A percentile compares a stretch with the other conserved stretches of the same genome.
phyloP scores from a whole-genome alignment of 345 rosid species.

The Ceriops zippeliana region DNA sequence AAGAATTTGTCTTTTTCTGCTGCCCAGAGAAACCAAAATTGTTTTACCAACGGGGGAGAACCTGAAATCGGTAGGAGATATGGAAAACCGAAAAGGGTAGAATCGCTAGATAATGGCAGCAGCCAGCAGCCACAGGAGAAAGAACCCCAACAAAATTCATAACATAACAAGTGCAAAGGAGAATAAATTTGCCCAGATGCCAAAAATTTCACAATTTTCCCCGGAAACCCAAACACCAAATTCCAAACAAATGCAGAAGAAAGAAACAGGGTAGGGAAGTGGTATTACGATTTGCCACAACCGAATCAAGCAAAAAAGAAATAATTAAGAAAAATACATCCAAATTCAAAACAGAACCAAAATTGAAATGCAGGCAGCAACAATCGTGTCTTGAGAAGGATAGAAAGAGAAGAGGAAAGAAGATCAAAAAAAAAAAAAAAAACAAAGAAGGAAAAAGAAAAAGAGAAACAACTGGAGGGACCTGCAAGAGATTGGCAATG shows the following conservation, averaged over 20 bases:
- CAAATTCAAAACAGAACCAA: neutral
- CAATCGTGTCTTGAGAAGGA: neutral
- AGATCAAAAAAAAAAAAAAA: neutral
- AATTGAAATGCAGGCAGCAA: neutral
- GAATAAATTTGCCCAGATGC: neutral
- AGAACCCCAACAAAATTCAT: neutral
- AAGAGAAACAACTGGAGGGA: neutral
- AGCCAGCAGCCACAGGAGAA: neutral
- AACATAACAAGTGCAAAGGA: neutral
- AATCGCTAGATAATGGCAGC: no score
- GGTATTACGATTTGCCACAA: neutral
- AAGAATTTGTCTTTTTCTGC: neutral
- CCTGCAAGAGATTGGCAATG: conserved; percentile 94
- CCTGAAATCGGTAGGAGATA: no score
- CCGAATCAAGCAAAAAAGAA: neutral
- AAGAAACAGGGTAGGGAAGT: neutral
- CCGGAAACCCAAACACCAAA: neutral
- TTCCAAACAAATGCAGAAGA: neutral
- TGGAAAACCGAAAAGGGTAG: no score
- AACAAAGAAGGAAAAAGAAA: neutral
- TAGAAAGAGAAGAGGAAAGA: neutral
- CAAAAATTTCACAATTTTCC: neutral
- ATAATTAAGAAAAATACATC: neutral
- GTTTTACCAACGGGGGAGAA: no score
- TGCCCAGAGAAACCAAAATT: no score